Conservation (phyloP, 2,329 filamentous ascomycete species). For the Orbilia ellipsospora region DNA sequence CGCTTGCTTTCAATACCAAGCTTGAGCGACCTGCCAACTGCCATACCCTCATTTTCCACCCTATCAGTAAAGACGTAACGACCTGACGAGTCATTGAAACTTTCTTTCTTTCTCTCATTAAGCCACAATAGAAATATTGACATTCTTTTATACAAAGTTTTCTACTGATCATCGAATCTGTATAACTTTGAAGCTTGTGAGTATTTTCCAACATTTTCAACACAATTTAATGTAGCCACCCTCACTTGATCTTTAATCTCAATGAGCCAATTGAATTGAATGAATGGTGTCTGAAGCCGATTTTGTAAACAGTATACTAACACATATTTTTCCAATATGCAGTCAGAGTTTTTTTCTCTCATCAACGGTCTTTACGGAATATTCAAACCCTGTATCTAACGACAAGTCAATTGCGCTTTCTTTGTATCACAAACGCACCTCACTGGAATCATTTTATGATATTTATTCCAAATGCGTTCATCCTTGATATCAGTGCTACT, state of each 20-base stretch:
- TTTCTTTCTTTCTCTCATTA: no score
- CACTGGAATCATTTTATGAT: no score
- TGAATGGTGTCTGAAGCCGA: background rate
- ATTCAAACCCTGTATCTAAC: no score
- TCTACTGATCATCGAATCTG: background rate
- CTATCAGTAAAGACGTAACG: background rate
- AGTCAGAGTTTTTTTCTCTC: no score
- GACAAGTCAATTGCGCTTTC: no score
- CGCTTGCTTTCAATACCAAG: background rate
- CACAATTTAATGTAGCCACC: background rate
- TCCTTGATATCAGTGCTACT: slow-evolving; percentile 16
- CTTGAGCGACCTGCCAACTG: slow-evolving; percentile 22
- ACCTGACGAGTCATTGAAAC: background rate
- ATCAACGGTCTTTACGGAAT: no score
- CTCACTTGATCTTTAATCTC: background rate
- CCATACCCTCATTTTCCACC: slow-evolving; percentile 29
- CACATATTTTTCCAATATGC: no score
- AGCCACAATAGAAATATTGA: background rate
- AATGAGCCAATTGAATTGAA: background rate
- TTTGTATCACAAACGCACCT: no score
- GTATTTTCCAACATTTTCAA: slow-evolving; percentile 17
- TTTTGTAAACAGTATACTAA: no score
- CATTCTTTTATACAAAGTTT: background rate
- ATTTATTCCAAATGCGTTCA: slow-evolving; percentile 25
- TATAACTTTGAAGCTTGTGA: background rate